Conservation (phyloP, 805 yeast genomes). For the Candida andamanensis region DNA sequence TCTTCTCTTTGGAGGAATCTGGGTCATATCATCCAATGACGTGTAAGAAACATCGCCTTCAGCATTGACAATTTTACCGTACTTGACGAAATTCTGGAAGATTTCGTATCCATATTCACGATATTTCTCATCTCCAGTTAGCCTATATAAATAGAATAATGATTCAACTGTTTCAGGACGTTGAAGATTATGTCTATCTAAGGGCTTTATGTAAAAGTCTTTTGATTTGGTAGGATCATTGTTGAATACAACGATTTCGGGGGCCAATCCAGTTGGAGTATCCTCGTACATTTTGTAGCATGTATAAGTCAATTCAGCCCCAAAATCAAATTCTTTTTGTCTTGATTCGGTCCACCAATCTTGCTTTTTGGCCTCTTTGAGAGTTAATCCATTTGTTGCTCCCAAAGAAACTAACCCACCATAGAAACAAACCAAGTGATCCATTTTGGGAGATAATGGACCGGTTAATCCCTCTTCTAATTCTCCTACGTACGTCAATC, state of each 20-base stretch:
- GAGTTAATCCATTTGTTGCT: slow-evolving; percentile 70
- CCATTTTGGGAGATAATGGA: slow-evolving; percentile 69
- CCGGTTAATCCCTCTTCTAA: slow-evolving; percentile 63
- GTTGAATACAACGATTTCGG: slow-evolving; percentile 86
- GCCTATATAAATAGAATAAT: slow-evolving; percentile 69
- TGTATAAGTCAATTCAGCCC: slow-evolving; percentile 68
- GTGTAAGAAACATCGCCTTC: slow-evolving; percentile 50
- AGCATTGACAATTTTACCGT: slow-evolving; percentile 44
- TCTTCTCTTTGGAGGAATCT: slow-evolving; percentile 43
- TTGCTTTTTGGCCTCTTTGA: slow-evolving; percentile 49
- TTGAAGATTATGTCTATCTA: slow-evolving; percentile 80
- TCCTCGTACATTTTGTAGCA: slow-evolving; percentile 83
- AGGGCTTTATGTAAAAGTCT: slow-evolving; percentile 66
- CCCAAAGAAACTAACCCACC: slow-evolving; percentile 89
- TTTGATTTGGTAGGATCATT: slow-evolving; percentile 34
- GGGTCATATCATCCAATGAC: slow-evolving; percentile 62
- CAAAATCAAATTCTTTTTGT: slow-evolving; percentile 63
- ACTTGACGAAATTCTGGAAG: slow-evolving; percentile 61
- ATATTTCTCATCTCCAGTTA: slow-evolving; percentile 76
- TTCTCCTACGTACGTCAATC: slow-evolving; percentile 72
- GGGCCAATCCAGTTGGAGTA: slow-evolving; percentile 71
- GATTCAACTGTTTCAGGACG: slow-evolving; percentile 94
- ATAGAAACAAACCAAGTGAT: slow-evolving; percentile 85
- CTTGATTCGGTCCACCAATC: slow-evolving; percentile 53
- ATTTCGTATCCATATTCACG: slow-evolving; percentile 89